Base-by-base conservation (phyloP, 768 basidiomycete species). In the Hortiboletus flavorubellus region DNA sequence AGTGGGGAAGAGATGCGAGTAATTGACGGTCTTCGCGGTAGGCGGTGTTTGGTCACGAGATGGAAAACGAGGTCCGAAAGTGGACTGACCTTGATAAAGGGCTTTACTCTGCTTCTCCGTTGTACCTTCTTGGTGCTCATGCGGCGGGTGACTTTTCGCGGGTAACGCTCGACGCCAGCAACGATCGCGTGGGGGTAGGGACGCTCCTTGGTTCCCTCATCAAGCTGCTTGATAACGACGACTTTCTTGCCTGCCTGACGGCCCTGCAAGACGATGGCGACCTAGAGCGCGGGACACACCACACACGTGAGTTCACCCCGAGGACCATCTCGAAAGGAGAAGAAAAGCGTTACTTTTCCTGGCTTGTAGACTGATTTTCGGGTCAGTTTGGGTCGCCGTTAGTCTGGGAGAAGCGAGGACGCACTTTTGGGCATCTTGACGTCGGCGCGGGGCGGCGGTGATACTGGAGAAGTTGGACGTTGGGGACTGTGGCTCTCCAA, bases 231-330 rank as follows among this genome's bases (percentile, higher is more conserved):
- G 76, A 99, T 93, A 63, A 98, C 91, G 59, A 99, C 96, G 64
- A 98, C 96, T 82, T 99, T 99, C 81, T 92, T 93, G 71, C 97
- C 97, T 63, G 97, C 97, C 75, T 98, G 97, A 72, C 97, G 94
- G 72, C 97, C 97, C 78, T 94, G 91, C 72, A 98, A 91, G 75
- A 98, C 86, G 78, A 98, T 94, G 63, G 92, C 93, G 65, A 95
- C 92, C 91, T 93, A 60, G 5, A 16, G 12, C 2, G 14, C n/a
- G 16, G 44, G 12, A 23, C 12, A 46, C 30, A 39, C 12, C 42
- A 39, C 39, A 29, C 35, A 23, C 14, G 44, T 65, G 49, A 53
- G 51, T 39, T 43, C 35, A 42, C 31, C n/a, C 9, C 34, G 16
- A 15, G 33, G n/a, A 21, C 8, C 31, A 3, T 3, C 26, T 42